A percentile compares a stretch with the other conserved stretches of the same genome.
Evolutionary conservation across 2,329 filamentous ascomycete genomes (phyloP).

Genomic region (Xylaria digitata): DNA sequence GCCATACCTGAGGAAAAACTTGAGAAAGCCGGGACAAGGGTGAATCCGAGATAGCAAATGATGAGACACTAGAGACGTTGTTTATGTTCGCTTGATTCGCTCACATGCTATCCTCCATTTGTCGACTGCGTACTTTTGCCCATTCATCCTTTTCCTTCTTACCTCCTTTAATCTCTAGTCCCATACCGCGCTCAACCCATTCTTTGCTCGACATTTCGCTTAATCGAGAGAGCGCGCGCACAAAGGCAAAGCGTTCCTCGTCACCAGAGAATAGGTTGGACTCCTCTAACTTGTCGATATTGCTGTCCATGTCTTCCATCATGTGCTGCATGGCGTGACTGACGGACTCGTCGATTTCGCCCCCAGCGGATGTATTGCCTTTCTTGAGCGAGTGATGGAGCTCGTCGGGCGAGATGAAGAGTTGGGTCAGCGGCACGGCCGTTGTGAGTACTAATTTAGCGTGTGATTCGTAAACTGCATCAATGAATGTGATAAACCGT

Average conservation of each 20-base stretch:
- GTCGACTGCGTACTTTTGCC: constrained; percentile 72
- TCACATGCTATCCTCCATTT: constrained; percentile 76
- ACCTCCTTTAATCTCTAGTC: constrained; percentile 72
- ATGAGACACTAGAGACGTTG: neutral
- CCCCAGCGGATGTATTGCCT: constrained; percentile 56
- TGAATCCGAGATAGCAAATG: constrained; percentile 5
- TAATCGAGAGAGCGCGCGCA: constrained; percentile 83
- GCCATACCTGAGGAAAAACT: too few species aligned
- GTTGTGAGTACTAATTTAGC: constrained; percentile 97
- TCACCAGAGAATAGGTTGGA: constrained; percentile 91
- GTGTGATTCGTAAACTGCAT: constrained; percentile 91
- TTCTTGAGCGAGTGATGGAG: constrained; percentile 69
- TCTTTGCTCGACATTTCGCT: constrained; percentile 94
- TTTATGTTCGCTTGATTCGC: neutral
- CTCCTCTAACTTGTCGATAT: constrained; percentile 84
- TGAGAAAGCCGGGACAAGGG: neutral
- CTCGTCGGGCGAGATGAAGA: constrained; percentile 83
- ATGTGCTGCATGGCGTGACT: constrained; percentile 80
- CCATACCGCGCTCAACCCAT: constrained; percentile 89
- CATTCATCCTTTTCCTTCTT: constrained; percentile 73
- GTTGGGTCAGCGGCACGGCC: constrained; percentile 82
- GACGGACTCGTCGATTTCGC: constrained; percentile 54
- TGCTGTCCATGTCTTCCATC: constrained; percentile 89
- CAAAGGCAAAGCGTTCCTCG: constrained; percentile 97
- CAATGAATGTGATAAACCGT: constrained; percentile 96